Base-by-base conservation (phyloP, 1,284 basidiomycete species). In the Heterobasidion irregulare region DNA sequence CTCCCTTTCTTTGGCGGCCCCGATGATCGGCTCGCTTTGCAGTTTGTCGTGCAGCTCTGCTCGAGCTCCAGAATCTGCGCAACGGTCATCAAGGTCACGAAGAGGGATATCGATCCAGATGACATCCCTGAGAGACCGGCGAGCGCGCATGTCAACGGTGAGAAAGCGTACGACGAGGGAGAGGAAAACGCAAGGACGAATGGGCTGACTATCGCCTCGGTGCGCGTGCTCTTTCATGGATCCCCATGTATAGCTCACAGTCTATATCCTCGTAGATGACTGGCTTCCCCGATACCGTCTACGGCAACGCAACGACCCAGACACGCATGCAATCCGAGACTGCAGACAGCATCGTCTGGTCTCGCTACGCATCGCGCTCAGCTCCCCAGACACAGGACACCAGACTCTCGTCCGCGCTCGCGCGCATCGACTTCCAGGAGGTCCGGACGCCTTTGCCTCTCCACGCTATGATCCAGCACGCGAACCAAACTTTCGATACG, bases 1-100 rank as follows among this genome's bases (percentile, higher is more conserved):
- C 65, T 88, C 38, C 82, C 82, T 8, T 89, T 89, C 75, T 82
- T 86, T 62, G 86, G 85, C 44, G 86, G 86, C 0, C 78, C 83
- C 0, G 86, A 89, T 63, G 86, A 88, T 59, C 72, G 82, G 2
- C 75, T 81, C 16, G 82, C 80, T 2, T 71, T 88, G 33, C 72
- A 77, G 51, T 74, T 86, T 56, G 76, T 81, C n/a, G 72, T 80
- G 12, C 83, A 85, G 68, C 70, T 86, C 35, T 83, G 81, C 59
- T 61, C 70, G 32, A 75, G 80, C 62, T 66, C 72, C 26, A 66
- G 68, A 53, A 75, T 83, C 44, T 74, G 70, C 15, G 81, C 78
- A 9, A 82, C 78, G 5, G 79, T 93, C 2, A 66, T 92, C 33
- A 75, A 84, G 60, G 67, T 93, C 53, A 70, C 64, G 61, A 83